These are phyloP conservation scores for Ogataea ganodermae DNA, from an alignment of 805 yeast genomes.

Conservation along the genomic window DNA sequence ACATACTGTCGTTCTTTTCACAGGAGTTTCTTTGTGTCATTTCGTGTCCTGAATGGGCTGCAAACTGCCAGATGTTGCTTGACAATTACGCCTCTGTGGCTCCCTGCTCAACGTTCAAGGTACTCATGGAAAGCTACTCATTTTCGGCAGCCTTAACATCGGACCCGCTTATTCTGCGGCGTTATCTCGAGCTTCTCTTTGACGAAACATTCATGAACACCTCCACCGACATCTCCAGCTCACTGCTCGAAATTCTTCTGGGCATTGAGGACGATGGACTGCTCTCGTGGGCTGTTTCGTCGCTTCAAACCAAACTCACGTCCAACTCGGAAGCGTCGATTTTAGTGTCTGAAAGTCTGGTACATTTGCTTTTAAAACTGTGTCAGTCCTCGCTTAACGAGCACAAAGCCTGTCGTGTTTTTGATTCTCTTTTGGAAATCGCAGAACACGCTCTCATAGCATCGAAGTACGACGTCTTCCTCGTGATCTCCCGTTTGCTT, in stretches of 20 bases:
- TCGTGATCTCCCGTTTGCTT: constrained; percentile 54
- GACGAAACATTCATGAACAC: constrained; percentile 13
- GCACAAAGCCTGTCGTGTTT: constrained; percentile 13
- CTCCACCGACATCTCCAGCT: not conserved
- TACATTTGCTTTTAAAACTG: constrained; percentile 16
- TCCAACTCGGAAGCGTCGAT: constrained; percentile 7
- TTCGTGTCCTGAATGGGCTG: constrained; percentile 52
- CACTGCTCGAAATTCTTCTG: constrained; percentile 4
- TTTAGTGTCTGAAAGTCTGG: constrained; percentile 10
- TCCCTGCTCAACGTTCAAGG: constrained; percentile 25
- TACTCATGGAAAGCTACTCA: constrained; percentile 23
- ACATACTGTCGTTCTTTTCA: constrained; percentile 49
- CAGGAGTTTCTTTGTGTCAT: constrained; percentile 56
- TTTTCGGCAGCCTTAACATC: constrained; percentile 20
- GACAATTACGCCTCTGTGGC: constrained; percentile 41
- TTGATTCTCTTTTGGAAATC: constrained; percentile 16
- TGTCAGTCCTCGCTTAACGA: constrained; percentile 19
- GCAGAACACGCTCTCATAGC: constrained; percentile 13
- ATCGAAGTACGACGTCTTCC: constrained; percentile 31
- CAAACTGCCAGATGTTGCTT: constrained; percentile 45
- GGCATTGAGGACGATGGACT: constrained; percentile 9
- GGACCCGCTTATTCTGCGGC: constrained; percentile 14
- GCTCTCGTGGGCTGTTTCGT: constrained; percentile 8
- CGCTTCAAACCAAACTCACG: constrained; percentile 4
- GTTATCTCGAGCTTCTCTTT: constrained; percentile 23